Conservation (phyloP, 495 filamentous ascomycete genomes). For the Hypoxylon rickii region DNA sequence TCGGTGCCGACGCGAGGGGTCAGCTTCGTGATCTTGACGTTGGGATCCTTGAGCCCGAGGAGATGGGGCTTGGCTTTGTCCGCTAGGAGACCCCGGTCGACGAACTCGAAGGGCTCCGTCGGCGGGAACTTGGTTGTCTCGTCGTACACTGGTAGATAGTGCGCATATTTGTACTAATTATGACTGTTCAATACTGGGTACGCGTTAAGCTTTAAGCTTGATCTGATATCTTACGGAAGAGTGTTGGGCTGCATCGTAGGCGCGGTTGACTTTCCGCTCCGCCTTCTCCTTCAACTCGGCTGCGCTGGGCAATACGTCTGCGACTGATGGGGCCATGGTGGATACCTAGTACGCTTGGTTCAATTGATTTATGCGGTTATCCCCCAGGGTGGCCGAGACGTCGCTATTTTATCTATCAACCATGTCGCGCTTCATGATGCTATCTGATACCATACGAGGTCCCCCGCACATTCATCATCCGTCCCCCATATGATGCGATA, state of each 20-base stretch:
- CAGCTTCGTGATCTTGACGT: conserved; percentile 58
- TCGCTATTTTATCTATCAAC: conserved; percentile 20
- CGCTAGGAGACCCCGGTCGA: conserved; percentile 61
- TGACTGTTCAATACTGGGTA: conserved; percentile 40
- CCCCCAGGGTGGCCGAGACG: background rate
- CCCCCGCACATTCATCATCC: conserved; percentile 31
- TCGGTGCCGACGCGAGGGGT: conserved; percentile 76
- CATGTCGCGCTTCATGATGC: conserved; percentile 3
- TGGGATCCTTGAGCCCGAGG: conserved; percentile 45
- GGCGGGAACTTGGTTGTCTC: conserved; percentile 62
- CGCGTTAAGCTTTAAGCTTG: background rate
- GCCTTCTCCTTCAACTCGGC: conserved; percentile 30
- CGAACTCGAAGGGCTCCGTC: conserved; percentile 61
- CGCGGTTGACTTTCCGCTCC: conserved; percentile 34
- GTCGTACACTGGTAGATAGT: conserved; percentile 69
- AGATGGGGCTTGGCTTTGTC: conserved; percentile 64
- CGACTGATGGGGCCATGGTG: conserved; percentile 37
- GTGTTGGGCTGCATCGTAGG: conserved; percentile 36
- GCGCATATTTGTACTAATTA: conserved; percentile 63
- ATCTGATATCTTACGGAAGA: conserved; percentile 20
- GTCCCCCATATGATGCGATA: conserved; percentile 30
- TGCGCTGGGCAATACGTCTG: conserved; percentile 34
- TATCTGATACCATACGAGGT: conserved; percentile 9
- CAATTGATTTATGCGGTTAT: conserved; percentile 1
- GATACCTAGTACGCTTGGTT: background rate